Evolutionary conservation across 2,329 filamentous ascomycete genomes (phyloP).

Genomic region (Furcasterigmium furcatum): DNA sequence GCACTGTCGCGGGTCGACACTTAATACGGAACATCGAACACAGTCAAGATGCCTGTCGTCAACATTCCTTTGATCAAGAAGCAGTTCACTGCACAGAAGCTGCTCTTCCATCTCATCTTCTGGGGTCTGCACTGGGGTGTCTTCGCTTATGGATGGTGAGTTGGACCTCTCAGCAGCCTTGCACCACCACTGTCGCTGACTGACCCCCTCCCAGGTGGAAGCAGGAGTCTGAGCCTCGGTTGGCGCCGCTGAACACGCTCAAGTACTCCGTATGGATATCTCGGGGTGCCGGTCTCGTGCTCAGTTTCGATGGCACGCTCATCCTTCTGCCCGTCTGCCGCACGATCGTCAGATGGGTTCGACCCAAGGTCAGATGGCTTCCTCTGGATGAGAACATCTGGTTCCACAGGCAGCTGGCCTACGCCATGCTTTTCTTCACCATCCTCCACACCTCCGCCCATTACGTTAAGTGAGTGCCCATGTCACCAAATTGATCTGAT

Average conservation of each 20-base stretch:
- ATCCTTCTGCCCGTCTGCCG: slow-evolving; percentile 94
- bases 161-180: neutral
- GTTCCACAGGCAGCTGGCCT: slow-evolving; percentile 95
- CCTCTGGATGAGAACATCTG: slow-evolving; percentile 96
- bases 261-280: slow-evolving; percentile 94
- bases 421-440: slow-evolving; percentile 80
- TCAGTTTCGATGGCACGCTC: slow-evolving; percentile 80
- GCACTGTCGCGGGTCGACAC: slow-evolving; percentile 55
- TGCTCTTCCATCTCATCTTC: slow-evolving; percentile 78
- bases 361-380: slow-evolving; percentile 83
- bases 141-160: slow-evolving; percentile 86
- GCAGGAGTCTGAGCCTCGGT: slow-evolving; percentile 63
- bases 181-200: neutral
- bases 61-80: slow-evolving; percentile 42
- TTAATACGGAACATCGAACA: slow-evolving; percentile 24
- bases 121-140: slow-evolving; percentile 74
- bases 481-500: slow-evolving; percentile 7
- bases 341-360: slow-evolving; percentile 78
- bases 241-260: slow-evolving; percentile 78
- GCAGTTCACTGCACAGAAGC: slow-evolving; percentile 67
- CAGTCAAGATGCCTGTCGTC: slow-evolving; percentile 22
- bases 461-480: slow-evolving; percentile 80
- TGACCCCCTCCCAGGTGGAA: slow-evolving; percentile 59
- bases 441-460: slow-evolving; percentile 74
- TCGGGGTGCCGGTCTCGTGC: slow-evolving; percentile 82